Percentiles rank a stretch among this genome's conserved stretches.
Conservation (phyloP, 768 basidiomycete genomes). For the Auriculariales sp. region DNA sequence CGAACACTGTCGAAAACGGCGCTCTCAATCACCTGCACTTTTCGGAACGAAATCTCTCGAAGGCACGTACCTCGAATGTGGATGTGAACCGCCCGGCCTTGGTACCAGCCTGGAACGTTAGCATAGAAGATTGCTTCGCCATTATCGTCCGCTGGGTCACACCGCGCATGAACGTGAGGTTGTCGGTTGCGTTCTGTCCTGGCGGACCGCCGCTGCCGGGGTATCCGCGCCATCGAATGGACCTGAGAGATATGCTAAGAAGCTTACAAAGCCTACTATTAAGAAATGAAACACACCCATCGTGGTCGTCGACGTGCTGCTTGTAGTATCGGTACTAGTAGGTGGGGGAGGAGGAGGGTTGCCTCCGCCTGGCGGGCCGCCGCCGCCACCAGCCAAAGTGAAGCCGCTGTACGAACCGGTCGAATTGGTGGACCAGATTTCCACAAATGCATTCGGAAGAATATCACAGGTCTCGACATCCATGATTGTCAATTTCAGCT, state of each 20-base stretch:
- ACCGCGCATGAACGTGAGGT: slow-evolving; percentile 4
- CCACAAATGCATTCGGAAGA: not conserved
- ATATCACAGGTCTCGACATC: not conserved
- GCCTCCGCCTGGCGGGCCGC: too few species aligned
- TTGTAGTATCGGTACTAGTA: not conserved
- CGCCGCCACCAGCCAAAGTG: too few species aligned
- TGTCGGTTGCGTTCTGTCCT: not conserved
- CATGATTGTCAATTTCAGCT: not conserved
- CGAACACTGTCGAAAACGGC: not conserved
- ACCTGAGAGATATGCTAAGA: too few species aligned
- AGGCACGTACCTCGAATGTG: slow-evolving; percentile 1
- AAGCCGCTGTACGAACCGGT: slow-evolving; percentile 1
- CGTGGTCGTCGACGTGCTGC: not conserved
- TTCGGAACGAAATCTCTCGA: not conserved
- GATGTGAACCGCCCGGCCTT: slow-evolving; percentile 2
- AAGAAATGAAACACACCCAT: not conserved
- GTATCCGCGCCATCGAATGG: not conserved
- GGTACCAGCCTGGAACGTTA: slow-evolving; percentile 5
- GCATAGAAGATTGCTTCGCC: slow-evolving; percentile 1
- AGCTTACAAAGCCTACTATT: too few species aligned
- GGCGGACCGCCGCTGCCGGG: not conserved
- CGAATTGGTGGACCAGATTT: not conserved
- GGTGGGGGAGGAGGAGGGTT: not conserved
- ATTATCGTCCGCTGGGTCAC: not conserved
- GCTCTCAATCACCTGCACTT: not conserved